These are phyloP conservation scores for Cercophora newfieldiana DNA, from an alignment of 495 filamentous ascomycete species.

Conservation along the genomic window DNA sequence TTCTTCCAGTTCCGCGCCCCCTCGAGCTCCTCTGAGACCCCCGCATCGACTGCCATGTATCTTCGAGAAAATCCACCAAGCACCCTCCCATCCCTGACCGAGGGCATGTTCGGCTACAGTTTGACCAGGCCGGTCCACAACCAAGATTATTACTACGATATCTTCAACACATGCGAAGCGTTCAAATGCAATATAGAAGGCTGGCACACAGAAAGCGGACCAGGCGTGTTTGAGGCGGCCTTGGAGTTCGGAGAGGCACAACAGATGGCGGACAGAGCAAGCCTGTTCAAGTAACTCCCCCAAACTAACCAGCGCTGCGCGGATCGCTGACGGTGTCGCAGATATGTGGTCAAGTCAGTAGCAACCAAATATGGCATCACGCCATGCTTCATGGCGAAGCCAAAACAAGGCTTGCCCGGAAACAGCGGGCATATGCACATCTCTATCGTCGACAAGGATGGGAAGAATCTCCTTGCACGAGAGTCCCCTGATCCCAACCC, in stretches of 20 bases:
- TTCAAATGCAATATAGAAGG: slow-evolving; percentile 88
- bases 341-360: slow-evolving; percentile 80
- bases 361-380: slow-evolving; percentile 86
- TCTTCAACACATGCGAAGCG: slow-evolving; percentile 78
- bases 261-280: slow-evolving; percentile 86
- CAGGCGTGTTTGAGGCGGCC: slow-evolving; percentile 94
- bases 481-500: slow-evolving; percentile 67
- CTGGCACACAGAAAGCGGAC: slow-evolving; percentile 97
- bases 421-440: slow-evolving; percentile 96
- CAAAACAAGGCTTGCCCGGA: slow-evolving; percentile 81
- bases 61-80: slow-evolving; percentile 71
- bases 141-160: slow-evolving; percentile 89
- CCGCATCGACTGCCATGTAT: slow-evolving; percentile 71
- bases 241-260: slow-evolving; percentile 81
- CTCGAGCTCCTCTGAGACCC: slow-evolving; percentile 49
- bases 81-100: slow-evolving; percentile 73
- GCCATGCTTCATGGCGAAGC: slow-evolving; percentile 99
- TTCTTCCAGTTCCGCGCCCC: slow-evolving; percentile 92
- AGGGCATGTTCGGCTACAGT: slow-evolving; percentile 98
- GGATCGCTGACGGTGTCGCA: slow-evolving; percentile 33
- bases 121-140: slow-evolving; percentile 91
- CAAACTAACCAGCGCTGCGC: neutral
- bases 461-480: slow-evolving; percentile 80
- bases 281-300: slow-evolving; percentile 77
- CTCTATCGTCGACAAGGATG: slow-evolving; percentile 68